Conservation (phyloP, 352 stramenopile species). For the Plasmopara muralis region DNA sequence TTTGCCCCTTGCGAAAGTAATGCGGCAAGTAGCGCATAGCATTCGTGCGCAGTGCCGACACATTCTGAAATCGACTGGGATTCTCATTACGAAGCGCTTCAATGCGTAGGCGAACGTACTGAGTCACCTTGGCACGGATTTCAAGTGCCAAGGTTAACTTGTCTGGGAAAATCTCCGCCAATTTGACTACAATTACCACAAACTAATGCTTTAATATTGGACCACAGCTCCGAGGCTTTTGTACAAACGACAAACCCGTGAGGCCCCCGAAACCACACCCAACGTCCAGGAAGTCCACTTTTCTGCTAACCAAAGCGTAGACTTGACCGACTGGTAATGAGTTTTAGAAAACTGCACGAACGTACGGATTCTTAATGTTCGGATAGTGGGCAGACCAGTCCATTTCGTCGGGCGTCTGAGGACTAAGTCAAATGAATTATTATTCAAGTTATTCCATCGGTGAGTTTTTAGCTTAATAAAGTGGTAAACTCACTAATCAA, state of each 20-base stretch:
- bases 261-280: constrained; percentile 97
- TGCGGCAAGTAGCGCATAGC: constrained; percentile 91
- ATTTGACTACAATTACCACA: constrained; percentile 55
- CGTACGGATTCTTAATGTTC: constrained; percentile 65
- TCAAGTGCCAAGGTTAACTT: constrained; percentile 95
- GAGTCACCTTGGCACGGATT: constrained; percentile 94
- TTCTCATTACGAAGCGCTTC: constrained; percentile 81
- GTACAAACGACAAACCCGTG: constrained; percentile 48
- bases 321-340: constrained; percentile 7
- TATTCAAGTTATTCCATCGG: too few relatives aligned
- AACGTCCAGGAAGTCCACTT: constrained; percentile 93
- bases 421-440: constrained; percentile 30
- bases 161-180: constrained; percentile 89
- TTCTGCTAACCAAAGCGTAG: constrained; percentile 26
- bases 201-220: not conserved
- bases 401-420: constrained; percentile 78
- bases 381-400: constrained; percentile 94
- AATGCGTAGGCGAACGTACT: constrained; percentile 90
- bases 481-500: constrained; percentile 82
- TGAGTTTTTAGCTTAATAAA: not conserved
- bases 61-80: constrained; percentile 90
- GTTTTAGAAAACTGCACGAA: not conserved
- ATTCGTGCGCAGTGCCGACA: constrained; percentile 93
- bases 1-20: constrained; percentile 79
- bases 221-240: not conserved